A percentile compares a stretch with the other conserved stretches of the same genome.
phyloP scores from a whole-genome alignment of 2,329 filamentous ascomycete species.

The Fusarium coicis region DNA sequence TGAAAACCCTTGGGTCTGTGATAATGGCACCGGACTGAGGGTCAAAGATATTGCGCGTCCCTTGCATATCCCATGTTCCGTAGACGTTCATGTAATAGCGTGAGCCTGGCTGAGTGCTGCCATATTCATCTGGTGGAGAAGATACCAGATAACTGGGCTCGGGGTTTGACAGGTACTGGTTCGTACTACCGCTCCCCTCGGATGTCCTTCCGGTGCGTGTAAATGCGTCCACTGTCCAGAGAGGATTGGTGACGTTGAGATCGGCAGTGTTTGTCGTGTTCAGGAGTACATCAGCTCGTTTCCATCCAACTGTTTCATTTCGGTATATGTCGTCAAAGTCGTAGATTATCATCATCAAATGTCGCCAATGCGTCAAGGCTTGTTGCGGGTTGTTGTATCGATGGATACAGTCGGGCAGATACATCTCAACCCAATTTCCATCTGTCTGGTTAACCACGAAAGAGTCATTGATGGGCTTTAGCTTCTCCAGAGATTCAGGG shows the following conservation, averaged over 20 bases:
- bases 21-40: neutral
- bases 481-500: neutral
- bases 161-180: neutral
- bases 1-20: neutral
- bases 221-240: slow-evolving; percentile 9
- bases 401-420: neutral
- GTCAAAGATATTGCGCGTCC: neutral
- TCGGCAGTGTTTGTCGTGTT: neutral
- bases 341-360: slow-evolving; percentile 20
- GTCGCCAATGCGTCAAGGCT: slow-evolving; percentile 19
- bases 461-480: slow-evolving; percentile 6
- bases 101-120: neutral
- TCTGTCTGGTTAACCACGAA: neutral
- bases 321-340: slow-evolving; percentile 1
- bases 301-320: slow-evolving; percentile 22
- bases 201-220: neutral
- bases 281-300: slow-evolving; percentile 3
- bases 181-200: neutral
- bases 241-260: neutral
- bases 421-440: neutral
- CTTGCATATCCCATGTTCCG: neutral
- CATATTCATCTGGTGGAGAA: neutral
- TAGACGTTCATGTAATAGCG: neutral
- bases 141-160: neutral
- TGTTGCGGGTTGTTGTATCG: slow-evolving; percentile 15